These are phyloP conservation scores for Populus davidiana DNA, from an alignment of 345 rosid genomes.

Conservation along the genomic window DNA sequence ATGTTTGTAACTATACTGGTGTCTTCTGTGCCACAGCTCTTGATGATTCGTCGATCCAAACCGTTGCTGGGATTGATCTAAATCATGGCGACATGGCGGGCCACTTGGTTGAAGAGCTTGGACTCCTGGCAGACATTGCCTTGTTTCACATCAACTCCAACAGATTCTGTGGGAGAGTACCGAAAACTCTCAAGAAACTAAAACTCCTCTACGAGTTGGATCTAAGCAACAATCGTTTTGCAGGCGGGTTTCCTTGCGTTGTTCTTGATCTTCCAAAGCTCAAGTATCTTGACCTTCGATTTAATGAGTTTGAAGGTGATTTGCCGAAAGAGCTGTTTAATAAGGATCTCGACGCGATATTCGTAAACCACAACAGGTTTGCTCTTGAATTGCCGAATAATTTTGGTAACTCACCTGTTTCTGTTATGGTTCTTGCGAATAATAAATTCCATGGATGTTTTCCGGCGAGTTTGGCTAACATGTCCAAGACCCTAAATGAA, in stretches of 20 bases:
- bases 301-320: conserved; percentile 76
- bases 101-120: conserved; percentile 59
- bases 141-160: conserved; percentile 75
- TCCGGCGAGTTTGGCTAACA: conserved; percentile 57
- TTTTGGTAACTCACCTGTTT: conserved; percentile 67
- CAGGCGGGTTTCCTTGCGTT: conserved; percentile 56
- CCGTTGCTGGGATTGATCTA: conserved; percentile 74
- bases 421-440: conserved; percentile 63
- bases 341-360: conserved; percentile 68
- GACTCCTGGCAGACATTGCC: conserved; percentile 54
- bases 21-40: conserved; percentile 55
- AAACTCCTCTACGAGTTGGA: conserved; percentile 25
- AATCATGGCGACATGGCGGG: conserved; percentile 80
- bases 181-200: conserved; percentile 37
- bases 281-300: conserved; percentile 77
- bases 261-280: conserved; percentile 58
- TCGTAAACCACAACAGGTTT: conserved; percentile 72
- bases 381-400: conserved; percentile 57
- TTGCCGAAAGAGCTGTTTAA: conserved; percentile 62
- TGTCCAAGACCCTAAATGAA: conserved; percentile 67
- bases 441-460: conserved; percentile 69
- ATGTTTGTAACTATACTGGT: conserved; percentile 80
- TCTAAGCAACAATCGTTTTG: conserved; percentile 30
- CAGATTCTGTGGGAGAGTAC: conserved; percentile 70
- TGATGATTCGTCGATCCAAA: conserved; percentile 45